Evolutionary conservation across 2,329 filamentous ascomycete species (phyloP), one percentile per base, ranked within the genome.

Genomic region (Ploettnerulaceae sp.): DNA sequence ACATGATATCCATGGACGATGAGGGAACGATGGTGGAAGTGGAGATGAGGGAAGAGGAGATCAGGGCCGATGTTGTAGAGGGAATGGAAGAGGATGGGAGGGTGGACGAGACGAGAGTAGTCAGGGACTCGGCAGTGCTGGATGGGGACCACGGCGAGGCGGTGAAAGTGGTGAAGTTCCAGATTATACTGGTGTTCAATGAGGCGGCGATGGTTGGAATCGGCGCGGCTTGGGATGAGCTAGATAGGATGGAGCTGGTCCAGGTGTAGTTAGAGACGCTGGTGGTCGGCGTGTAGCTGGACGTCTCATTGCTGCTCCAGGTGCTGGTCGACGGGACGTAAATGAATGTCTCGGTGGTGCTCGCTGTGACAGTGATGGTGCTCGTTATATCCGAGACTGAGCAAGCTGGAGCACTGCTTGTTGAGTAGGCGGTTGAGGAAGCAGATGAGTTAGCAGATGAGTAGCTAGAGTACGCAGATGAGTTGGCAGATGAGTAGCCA

Each of bases 11-110:
- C 8, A 12, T 7, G 29, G 29, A 32, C 18, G 29, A 32, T 32
- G 29, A 12, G 4, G 9, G 5, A 25, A 17, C 35, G n/a, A 26
- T 20, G 3, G 14, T 14, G 11, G 45, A 12, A 28, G 7, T 7
- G 25, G 7, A 28, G 12, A 12, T 12, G 25, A 28, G 7, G 25
- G 25, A 28, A 12, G 7, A 28, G 12, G 25, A 12, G 25, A 28
- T 28, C 25, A n/a, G n/a, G n/a, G n/a, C n/a, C 48, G 31, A 26
- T 25, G 31, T 21, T 40, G 39, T 43, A 24, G 20, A 29, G 11
- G 32, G 42, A 39, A 43, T 11, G 18, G 28, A 17, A 12, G 28
- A 17, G 4, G 38, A 41, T 2, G 14, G 12, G 11, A 22, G 24
- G 31, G 31, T 39, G 17, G 22, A n/a, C 5, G 34, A 26, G 33